Conservation (phyloP, 257 asterid genomes). For the Nicotiana sylvestris region DNA sequence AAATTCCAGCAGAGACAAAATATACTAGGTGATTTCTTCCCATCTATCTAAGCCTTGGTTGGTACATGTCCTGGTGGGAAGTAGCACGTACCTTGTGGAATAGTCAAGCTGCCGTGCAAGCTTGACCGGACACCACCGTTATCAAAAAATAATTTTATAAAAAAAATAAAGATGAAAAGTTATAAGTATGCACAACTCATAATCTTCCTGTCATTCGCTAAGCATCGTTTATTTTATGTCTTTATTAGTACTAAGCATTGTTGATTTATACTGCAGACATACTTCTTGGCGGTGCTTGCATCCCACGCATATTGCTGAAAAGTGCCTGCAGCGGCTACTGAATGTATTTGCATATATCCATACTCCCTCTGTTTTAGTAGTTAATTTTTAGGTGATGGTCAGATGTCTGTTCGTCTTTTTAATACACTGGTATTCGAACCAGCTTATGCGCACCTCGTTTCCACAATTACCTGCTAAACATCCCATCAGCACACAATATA, state of each 20-base stretch:
- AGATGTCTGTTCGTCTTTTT: neutral
- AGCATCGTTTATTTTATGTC: neutral
- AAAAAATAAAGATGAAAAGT: too few species aligned
- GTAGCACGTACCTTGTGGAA: neutral
- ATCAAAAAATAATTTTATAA: too few species aligned
- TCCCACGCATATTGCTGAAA: neutral
- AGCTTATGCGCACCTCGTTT: neutral
- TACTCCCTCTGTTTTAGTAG: neutral
- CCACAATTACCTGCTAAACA: neutral
- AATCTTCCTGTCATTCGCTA: neutral
- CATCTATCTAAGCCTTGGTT: neutral
- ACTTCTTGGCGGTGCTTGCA: neutral
- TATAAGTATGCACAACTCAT: too few species aligned
- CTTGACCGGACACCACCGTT: too few species aligned
- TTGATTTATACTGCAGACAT: neutral
- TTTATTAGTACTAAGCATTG: neutral
- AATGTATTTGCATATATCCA: neutral
- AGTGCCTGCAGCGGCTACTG: neutral
- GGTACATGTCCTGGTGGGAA: neutral
- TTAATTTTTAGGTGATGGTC: neutral
- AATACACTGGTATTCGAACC: neutral
- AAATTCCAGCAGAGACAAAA: neutral
- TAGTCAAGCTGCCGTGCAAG: neutral
- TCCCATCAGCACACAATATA: neutral
- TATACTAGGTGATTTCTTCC: neutral